Conservation (phyloP, 768 basidiomycete species). For the Mycena filopes region DNA sequence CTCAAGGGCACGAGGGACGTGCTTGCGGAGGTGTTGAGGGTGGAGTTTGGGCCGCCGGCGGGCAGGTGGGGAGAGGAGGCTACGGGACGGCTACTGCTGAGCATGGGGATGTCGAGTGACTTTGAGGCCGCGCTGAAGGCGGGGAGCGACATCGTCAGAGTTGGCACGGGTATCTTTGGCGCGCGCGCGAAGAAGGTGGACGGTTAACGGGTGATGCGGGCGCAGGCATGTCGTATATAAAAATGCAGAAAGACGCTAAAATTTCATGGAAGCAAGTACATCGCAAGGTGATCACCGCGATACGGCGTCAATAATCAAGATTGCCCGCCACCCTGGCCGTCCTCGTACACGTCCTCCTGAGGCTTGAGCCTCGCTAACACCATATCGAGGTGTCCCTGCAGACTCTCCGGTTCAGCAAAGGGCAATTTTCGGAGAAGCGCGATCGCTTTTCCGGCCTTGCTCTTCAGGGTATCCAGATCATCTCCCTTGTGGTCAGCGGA, state of each 20-base stretch:
- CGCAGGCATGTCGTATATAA: too few species aligned
- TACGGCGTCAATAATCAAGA: too few species aligned
- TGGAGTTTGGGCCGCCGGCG: constrained; percentile 32
- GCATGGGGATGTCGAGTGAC: constrained; percentile 89
- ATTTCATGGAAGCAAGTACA: too few species aligned
- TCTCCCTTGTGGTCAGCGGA: constrained; percentile 39
- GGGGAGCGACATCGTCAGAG: constrained; percentile 89
- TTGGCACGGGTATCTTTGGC: constrained; percentile 93
- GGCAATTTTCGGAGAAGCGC: constrained; percentile 36
- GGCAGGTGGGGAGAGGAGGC: constrained; percentile 46
- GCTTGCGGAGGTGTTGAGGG: constrained; percentile 54
- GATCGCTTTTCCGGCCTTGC: constrained; percentile 34
- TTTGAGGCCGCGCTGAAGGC: constrained; percentile 82
- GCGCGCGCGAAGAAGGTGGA: constrained; percentile 63
- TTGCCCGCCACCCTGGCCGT: too few species aligned
- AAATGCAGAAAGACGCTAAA: too few species aligned
- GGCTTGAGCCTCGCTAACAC: constrained; percentile 2
- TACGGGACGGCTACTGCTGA: constrained; percentile 52
- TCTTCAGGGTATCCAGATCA: constrained; percentile 36
- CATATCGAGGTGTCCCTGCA: constrained; percentile 11
- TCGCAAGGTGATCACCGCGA: too few species aligned
- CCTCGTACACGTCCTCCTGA: too few species aligned
- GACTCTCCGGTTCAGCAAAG: constrained; percentile 5
- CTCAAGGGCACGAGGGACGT: constrained; percentile 64
- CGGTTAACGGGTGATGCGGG: too few species aligned